These are phyloP conservation scores for Stemphylium beticola DNA, from an alignment of 2,329 filamentous ascomycete genomes.

Conservation along the genomic window DNA sequence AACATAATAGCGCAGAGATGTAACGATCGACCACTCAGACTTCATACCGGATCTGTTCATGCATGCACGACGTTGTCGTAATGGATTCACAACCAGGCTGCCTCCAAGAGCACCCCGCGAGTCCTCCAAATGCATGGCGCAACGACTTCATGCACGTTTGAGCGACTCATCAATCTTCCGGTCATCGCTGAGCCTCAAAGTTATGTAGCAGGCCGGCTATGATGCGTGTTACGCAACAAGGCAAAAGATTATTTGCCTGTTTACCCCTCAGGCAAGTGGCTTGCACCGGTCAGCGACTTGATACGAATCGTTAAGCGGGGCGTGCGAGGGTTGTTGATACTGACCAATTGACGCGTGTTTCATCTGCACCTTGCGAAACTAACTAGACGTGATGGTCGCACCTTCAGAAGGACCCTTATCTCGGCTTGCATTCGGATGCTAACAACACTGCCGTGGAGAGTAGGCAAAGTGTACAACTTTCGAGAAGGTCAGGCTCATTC, in stretches of 20 bases:
- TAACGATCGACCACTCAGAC: not conserved
- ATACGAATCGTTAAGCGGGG: constrained; percentile 20
- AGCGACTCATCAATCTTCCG: constrained; percentile 17
- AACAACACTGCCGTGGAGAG: constrained; percentile 14
- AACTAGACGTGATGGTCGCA: constrained; percentile 8
- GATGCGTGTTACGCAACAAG: constrained; percentile 4
- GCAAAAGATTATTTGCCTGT: constrained; percentile 21
- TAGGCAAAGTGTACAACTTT: constrained; percentile 2
- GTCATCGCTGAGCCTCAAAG: constrained; percentile 26
- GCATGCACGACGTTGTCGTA: constrained; percentile 8
- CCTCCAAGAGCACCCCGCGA: constrained; percentile 7
- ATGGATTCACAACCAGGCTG: constrained; percentile 15
- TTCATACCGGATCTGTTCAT: constrained; percentile 5
- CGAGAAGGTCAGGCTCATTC: constrained; percentile 8
- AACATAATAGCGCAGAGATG: not conserved
- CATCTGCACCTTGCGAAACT: constrained; percentile 4
- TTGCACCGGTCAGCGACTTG: constrained; percentile 27
- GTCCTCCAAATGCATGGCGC: constrained; percentile 20
- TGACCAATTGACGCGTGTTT: constrained; percentile 19
- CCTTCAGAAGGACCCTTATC: constrained; percentile 12
- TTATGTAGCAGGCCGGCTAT: constrained; percentile 1
- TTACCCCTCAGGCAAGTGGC: constrained; percentile 21
- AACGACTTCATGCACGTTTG: constrained; percentile 15
- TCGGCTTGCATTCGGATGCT: constrained; percentile 19
- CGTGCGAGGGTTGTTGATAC: constrained; percentile 16